Evolutionary conservation across 1,284 basidiomycete species (phyloP), one percentile per base, ranked within the genome.

Genomic region (Rhodotorula sp.): DNA sequence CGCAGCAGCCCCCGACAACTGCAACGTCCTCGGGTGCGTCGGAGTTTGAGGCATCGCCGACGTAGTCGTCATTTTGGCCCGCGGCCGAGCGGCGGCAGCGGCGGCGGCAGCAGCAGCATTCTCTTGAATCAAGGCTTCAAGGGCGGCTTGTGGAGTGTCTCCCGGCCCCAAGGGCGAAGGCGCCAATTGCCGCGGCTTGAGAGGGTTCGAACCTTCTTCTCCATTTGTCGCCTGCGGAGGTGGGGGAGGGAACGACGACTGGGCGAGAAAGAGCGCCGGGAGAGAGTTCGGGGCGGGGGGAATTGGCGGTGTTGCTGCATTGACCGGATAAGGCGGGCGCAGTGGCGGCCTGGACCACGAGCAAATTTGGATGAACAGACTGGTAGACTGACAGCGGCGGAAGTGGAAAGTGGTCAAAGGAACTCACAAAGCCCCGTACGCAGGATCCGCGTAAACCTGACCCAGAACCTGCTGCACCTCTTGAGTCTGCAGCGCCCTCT

Each of bases 261-360:
- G 5, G 47, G 52, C 21, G 49, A 76, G 69, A 52, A 72, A 68
- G 0, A 62, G 56, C 5, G 67, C 29, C 12, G 70, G 14, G 31
- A 76, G 61, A 2, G 58, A 23, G 1, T 20, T 26, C 3, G 63
- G 18, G 14, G 34, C 21, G 15, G 20, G 69, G 20, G 3, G 64
- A 1, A 29, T 29, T 2, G 23, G 57, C 10, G 21, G 49, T 0
- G 12, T 23, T 2, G 58, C 14, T 8, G n/a, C 3, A 15, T 48
- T 6, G 23, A 65, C 58, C 6, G 61, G 57, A 48, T 58, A 59
- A 0, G 70, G 70, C 10, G 65, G 65, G 3, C 8, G 5, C 5
- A 65, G 43, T 3, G 65, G 65, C 1, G 73, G 65, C 10, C 69
- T 67, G 31, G 15, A 39, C 23, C 39, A 43, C 10, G 10, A 3